Base-by-base conservation (phyloP, 352 stramenopile genomes). In the Phytophthora pinifolia region DNA sequence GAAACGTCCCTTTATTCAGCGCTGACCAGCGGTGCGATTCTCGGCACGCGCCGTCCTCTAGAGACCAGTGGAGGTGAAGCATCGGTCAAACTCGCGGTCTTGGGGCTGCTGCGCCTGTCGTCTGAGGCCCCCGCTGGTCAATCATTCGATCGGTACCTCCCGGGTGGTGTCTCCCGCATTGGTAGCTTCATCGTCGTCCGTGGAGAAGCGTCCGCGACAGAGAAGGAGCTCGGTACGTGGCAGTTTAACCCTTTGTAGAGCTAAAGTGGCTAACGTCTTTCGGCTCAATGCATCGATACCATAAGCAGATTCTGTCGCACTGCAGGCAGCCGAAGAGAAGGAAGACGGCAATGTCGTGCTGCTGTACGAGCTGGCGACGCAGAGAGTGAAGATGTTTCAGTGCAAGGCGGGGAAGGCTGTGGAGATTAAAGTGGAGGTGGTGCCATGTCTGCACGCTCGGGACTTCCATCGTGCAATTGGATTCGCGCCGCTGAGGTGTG, bases 381-480 rank as follows among this genome's bases (percentile, higher is more conserved):
- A 67, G 33, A 50, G 9, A 7, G 29, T 46, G 14, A 47, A 18
- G 30, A 36, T 71, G 46, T 80, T 62, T 46, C 41, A 47, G 15
- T 59, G 37, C 38, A 54, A 54, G 46, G 43, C 48, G 5, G 46
- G 36, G 5, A 41, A 46, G 12, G 50, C 59, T 9, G 4, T 32
- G 5, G 12, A 8, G 15, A 4, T 76, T 15, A 41, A 64, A 17
- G 41, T 87, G 14, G 30, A 72, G 32, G 50, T 75, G 1, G 33
- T 86, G 35, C 48, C 72, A 6, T 68, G 62, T 69, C 54, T 81
- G 15, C 76, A 85, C 48, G 76, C 76, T 32, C 64, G 63, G 14
- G 67, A 87, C 43, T 86, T 85, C 49, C 55, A 79, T 31, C 49
- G 33, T 2, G 59, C 52, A 1, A 59, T 73, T 17, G 62, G 64